phyloP scores from a whole-genome alignment of 1,284 basidiomycete genomes.

The Marasmius oreades region DNA sequence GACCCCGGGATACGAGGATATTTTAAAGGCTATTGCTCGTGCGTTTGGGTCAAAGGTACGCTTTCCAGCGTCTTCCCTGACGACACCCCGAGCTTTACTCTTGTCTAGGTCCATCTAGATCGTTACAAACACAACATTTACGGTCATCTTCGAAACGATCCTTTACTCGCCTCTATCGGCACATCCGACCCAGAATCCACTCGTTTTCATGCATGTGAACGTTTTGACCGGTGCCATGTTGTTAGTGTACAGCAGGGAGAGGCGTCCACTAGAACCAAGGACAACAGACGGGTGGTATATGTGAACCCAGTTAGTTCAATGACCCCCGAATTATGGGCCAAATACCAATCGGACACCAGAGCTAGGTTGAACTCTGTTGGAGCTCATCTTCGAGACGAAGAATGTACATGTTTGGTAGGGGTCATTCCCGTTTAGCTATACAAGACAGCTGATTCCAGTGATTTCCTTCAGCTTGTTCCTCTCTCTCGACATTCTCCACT shows the following conservation, averaged over 20 bases:
- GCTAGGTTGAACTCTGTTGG: constrained; percentile 27
- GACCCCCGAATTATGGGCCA: constrained; percentile 54
- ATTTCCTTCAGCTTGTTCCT: constrained; percentile 63
- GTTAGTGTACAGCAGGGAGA: constrained; percentile 37
- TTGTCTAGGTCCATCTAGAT: constrained; percentile 78
- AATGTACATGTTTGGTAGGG: constrained; percentile 58
- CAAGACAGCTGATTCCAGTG: not conserved
- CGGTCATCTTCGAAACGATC: constrained; percentile 49
- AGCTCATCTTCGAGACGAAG: constrained; percentile 33
- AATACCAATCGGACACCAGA: constrained; percentile 50
- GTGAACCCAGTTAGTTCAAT: constrained; percentile 71
- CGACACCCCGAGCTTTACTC: not conserved
- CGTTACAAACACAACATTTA: constrained; percentile 80
- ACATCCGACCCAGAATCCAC: constrained; percentile 59
- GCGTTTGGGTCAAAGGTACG: constrained; percentile 60
- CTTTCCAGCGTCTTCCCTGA: constrained; percentile 1
- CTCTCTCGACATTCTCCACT: constrained; percentile 83
- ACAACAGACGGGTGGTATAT: constrained; percentile 63
- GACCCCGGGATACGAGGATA: constrained; percentile 92
- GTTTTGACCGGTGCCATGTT: constrained; percentile 69
- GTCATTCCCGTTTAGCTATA: constrained; percentile 5
- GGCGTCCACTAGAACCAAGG: constrained; percentile 7
- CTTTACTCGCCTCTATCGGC: constrained; percentile 60
- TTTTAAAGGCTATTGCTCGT: constrained; percentile 70
- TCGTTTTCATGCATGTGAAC: constrained; percentile 91